A percentile compares a stretch with the other conserved stretches of the same genome.
These are phyloP conservation scores for Geotrichum histeridarum DNA, from an alignment of 1,139 yeast genomes.

Conservation along the genomic window DNA sequence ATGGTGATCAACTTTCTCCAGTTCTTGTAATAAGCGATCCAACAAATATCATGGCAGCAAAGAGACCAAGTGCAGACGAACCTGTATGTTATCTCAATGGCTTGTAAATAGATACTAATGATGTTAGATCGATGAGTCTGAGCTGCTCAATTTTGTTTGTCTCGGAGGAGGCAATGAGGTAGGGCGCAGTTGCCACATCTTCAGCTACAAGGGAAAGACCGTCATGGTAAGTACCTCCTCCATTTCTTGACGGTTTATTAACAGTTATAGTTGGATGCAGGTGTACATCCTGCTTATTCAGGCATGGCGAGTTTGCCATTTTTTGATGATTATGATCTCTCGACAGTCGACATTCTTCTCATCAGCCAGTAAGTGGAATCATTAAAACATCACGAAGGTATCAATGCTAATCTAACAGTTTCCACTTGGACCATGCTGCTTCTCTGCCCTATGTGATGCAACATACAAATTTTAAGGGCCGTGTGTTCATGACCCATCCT, in stretches of 20 bases:
- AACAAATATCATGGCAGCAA: constrained; percentile 20
- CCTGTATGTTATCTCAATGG: constrained; percentile 17
- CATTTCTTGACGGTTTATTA: neutral
- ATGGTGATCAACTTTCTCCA: neutral
- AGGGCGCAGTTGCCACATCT: constrained; percentile 90
- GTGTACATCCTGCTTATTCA: constrained; percentile 91
- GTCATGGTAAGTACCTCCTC: constrained; percentile 51
- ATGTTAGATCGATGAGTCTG: constrained; percentile 26
- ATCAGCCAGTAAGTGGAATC: constrained; percentile 71
- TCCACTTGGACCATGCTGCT: constrained; percentile 97
- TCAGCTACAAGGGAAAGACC: constrained; percentile 91
- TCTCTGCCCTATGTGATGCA: constrained; percentile 97
- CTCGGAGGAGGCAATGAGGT: constrained; percentile 99
- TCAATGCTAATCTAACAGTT: constrained; percentile 30
- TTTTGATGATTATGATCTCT: constrained; percentile 87
- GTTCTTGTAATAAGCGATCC: neutral
- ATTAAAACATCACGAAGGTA: constrained; percentile 11
- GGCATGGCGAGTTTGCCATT: constrained; percentile 91
- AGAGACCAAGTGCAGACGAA: constrained; percentile 22
- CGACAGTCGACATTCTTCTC: constrained; percentile 77
- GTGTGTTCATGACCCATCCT: constrained; percentile 98
- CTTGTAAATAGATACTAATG: neutral
- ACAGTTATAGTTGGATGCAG: constrained; percentile 63
- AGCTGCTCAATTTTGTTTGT: constrained; percentile 65
- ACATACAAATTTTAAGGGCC: constrained; percentile 86